Conservation (phyloP, 768 basidiomycete species). For the Boletus subparvulus region DNA sequence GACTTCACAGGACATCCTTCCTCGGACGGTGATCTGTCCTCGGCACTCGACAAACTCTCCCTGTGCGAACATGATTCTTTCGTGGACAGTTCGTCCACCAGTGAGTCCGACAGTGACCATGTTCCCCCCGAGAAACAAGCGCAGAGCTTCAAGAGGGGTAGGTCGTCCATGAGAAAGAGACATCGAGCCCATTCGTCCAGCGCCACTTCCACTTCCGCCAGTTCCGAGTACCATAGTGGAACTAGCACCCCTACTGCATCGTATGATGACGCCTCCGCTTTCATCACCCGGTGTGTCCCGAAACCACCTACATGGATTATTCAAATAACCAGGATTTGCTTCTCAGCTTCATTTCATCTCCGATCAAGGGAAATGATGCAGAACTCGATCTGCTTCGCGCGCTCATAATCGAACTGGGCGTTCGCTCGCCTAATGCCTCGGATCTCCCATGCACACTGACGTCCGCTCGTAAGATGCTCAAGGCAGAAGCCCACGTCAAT, state of each 20-base stretch:
- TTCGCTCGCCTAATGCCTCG: slow-evolving; percentile 40
- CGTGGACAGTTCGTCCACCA: slow-evolving; percentile 1
- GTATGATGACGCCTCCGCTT: slow-evolving; percentile 27
- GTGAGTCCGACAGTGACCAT: slow-evolving; percentile 8
- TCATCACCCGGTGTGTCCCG: slow-evolving; percentile 27
- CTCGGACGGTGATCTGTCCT: slow-evolving; percentile 15
- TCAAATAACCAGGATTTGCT: neutral
- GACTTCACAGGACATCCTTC: neutral
- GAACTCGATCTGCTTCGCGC: slow-evolving; percentile 68
- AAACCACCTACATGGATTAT: neutral
- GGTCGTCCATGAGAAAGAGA: neutral
- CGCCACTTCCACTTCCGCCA: neutral
- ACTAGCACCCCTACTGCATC: slow-evolving; percentile 14
- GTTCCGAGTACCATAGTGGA: slow-evolving; percentile 10
- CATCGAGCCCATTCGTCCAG: slow-evolving; percentile 2
- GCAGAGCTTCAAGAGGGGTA: neutral
- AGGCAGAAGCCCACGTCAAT: slow-evolving; percentile 66
- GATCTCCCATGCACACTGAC: slow-evolving; percentile 57
- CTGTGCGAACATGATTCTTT: slow-evolving; percentile 6
- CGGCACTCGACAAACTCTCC: slow-evolving; percentile 20
- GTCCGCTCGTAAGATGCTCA: slow-evolving; percentile 68
- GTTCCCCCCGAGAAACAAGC: neutral
- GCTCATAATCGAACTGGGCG: slow-evolving; percentile 77
- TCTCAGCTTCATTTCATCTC: slow-evolving; percentile 25
- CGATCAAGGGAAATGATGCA: slow-evolving; percentile 8